Evolutionary conservation across 768 basidiomycete genomes (phyloP), one percentile per base, ranked within the genome.

Genomic region (Suillus fuscotomentosus): DNA sequence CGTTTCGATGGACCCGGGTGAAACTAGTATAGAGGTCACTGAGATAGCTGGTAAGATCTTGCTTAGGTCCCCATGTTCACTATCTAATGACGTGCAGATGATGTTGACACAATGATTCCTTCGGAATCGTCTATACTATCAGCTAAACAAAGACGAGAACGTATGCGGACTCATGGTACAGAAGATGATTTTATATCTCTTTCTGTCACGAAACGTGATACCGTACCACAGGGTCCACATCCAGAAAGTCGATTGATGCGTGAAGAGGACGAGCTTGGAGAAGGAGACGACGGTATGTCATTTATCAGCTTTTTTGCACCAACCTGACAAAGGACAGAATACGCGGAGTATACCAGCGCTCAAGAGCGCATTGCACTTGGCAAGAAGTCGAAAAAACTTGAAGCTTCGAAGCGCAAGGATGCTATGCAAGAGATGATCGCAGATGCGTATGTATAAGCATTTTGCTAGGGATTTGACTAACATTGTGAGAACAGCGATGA

Each of bases 191-290:
- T 84, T 67, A 91, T 95, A 27, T 92, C 94, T 0, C 75, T 95
- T 17, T 87, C 90, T 22, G 83, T 95, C 5, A 79, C 86, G 0
- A 86, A 82, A 65, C 81, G 80, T 54, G 77, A 77, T 22, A 85
- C 89, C 42, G 75, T 78, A 42, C 74, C 82, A 10, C 81, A 84
- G 68, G 92, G 92, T 0, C 93, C 93, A 8, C 92, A 94, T 79
- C 94, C 93, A 8, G 90, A 89, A 68, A 94, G 92, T 72, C 84
- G 94, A 10, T 77, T 95, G 34, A 72, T 91, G 76, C 81, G 94
- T 57, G 94, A 95, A 75, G 94, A 95, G 47, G 94, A 95, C 73
- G 92, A 95, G 67, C 73, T 92, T 2, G 94, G 94, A 13, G 92
- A 95, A 72, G 92, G 88, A 3, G 94, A 95, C 45, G 94, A 95